Evolutionary conservation across 2,329 filamentous ascomycete species (phyloP).

Genomic region (Leptographium lundbergii): DNA sequence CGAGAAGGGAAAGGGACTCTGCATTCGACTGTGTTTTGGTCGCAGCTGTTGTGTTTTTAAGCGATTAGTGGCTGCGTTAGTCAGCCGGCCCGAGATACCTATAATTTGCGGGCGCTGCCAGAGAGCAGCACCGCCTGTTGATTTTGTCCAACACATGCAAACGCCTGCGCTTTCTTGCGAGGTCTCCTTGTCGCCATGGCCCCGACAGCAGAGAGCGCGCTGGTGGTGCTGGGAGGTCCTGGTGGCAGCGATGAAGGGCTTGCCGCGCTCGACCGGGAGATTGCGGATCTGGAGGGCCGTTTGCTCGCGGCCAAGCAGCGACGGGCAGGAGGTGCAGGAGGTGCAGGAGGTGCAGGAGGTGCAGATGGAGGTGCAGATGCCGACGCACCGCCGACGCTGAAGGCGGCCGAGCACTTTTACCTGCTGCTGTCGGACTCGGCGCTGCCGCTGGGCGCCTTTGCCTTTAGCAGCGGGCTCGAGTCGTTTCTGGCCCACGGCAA

Average conservation of each 20-base stretch:
- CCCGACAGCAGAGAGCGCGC: not conserved
- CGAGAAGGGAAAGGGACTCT: too few relatives aligned
- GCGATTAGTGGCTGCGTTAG: too few relatives aligned
- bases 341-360: not conserved
- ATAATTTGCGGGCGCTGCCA: too few relatives aligned
- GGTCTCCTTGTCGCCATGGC: not conserved
- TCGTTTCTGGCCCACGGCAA: slow-evolving; percentile 61
- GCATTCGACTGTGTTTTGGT: too few relatives aligned
- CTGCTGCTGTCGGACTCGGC: slow-evolving; percentile 71
- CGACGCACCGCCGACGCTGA: not conserved
- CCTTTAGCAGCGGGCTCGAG: slow-evolving; percentile 72
- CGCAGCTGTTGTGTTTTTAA: too few relatives aligned
- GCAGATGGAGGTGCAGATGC: slow-evolving; percentile 12
- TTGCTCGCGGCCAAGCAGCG: slow-evolving; percentile 33
- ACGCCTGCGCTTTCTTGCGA: too few relatives aligned
- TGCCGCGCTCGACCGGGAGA: slow-evolving; percentile 34
- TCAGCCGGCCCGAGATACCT: too few relatives aligned
- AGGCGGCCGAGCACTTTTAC: slow-evolving; percentile 45
- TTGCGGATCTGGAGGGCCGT: slow-evolving; percentile 39
- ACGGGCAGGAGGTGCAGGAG: slow-evolving; percentile 5
- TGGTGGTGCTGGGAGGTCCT: not conserved
- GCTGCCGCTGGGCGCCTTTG: slow-evolving; percentile 74
- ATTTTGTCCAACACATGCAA: not conserved
- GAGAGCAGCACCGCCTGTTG: not conserved
- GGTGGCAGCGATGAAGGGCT: slow-evolving; percentile 9